Base-by-base conservation (phyloP, 1,284 basidiomycete species). In the Boletus hoseneyae region DNA sequence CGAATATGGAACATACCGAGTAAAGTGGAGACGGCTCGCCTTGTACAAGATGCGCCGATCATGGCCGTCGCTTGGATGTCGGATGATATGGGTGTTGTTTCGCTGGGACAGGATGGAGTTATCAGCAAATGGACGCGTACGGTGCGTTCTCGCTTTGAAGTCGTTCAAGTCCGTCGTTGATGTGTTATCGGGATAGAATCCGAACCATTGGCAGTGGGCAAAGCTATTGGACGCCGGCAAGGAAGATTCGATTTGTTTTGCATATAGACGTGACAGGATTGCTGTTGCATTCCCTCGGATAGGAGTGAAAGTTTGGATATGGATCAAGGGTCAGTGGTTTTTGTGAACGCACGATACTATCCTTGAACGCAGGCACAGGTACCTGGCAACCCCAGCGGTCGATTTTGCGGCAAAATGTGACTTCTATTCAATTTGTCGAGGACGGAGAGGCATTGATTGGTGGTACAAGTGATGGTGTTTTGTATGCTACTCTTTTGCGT, bases 241-340 rank as follows among this genome's bases (percentile, higher is more conserved):
- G 45, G 72, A 73, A 6, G 74, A 74, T 29, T 70, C 74, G 37
- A 66, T 75, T 21, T 80, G 78, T 59, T 68, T 86, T 56, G 80
- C 81, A 3, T 81, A 80, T 58, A 61, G 58, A 50, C 72, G 73
- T 12, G 80, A 82, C 62, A 69, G 75, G 21, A 77, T 86, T 55
- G 84, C 84, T 1, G 75, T 85, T 13, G 78, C 81, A 23, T 80
- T 79, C 54, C 79, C 80, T 25, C 66, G 69, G 19, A 59, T 64
- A 38, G 81, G 82, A 4, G 80, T 86, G 29, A 82, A 79, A 55
- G 71, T 85, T n/a, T 86, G 84, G 84, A 60, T 77, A 51, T 77
- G 74, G 72, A 71, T 69, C 40, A 77, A 78, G 68, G 82, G 83
- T 83, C 29, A 12, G 67, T 18, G 19, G 16, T 2, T 23, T 38